These are phyloP conservation scores for Emericellopsis cladophorae DNA, from an alignment of 2,329 filamentous ascomycete genomes.

Conservation along the genomic window DNA sequence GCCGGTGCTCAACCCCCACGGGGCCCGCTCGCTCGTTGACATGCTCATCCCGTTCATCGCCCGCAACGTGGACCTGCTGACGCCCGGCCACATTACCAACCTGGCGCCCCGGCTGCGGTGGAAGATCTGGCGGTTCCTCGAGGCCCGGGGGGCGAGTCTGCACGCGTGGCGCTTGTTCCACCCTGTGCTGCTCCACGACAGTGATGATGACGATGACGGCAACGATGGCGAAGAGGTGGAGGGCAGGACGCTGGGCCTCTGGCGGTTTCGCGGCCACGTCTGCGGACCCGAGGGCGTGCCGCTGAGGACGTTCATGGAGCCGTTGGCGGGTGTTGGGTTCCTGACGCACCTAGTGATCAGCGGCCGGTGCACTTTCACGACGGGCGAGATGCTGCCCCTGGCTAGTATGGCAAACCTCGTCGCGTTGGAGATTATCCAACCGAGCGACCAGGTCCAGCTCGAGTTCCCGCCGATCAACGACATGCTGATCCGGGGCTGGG, in stretches of 20 bases:
- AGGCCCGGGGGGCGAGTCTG: conserved; percentile 20
- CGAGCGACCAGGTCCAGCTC: conserved; percentile 12
- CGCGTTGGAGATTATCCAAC: conserved; percentile 32
- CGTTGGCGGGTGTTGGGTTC: conserved; percentile 23
- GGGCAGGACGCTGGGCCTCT: conserved; percentile 22
- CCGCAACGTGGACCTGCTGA: conserved; percentile 21
- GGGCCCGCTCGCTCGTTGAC: conserved; percentile 23
- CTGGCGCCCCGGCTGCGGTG: conserved; percentile 20
- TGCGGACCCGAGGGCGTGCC: conserved; percentile 16
- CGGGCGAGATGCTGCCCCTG: conserved; percentile 26
- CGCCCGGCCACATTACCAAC: conserved; percentile 16
- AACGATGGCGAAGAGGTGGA: conserved; percentile 14
- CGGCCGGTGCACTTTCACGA: conserved; percentile 18
- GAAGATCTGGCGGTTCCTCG: conserved; percentile 25
- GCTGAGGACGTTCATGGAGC: conserved; percentile 22
- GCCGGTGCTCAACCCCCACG: conserved; percentile 7
- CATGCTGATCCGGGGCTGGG: conserved; percentile 32
- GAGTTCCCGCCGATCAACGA: conserved; percentile 27
- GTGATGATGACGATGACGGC: no score
- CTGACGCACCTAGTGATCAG: conserved; percentile 27
- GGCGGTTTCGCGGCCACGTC: conserved; percentile 25
- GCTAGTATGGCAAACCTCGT: conserved; percentile 31
- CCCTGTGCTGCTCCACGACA: conserved; percentile 11
- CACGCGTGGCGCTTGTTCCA: conserved; percentile 28
- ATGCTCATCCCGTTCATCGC: conserved; percentile 24